Base-by-base conservation (phyloP, 2,329 filamentous ascomycete species). In the Fusarium redolens region DNA sequence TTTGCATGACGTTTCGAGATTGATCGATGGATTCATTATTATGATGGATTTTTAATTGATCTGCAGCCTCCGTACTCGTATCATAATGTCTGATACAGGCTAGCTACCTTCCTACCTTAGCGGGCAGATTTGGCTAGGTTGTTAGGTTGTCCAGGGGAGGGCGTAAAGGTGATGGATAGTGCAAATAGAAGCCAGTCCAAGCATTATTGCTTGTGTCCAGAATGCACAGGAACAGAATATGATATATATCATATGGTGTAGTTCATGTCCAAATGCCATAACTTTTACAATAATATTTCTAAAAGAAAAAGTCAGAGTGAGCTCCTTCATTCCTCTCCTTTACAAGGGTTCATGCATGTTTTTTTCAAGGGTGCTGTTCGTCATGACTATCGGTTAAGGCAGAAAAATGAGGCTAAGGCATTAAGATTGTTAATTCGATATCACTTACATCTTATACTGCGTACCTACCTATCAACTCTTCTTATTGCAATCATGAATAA, bases 361-460 rank as follows among this genome's bases (percentile, higher is more conserved):
- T 31, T 17, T 28, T 56, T 45, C 38, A 20, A 45, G 30, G 22
- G 33, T 48, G 18, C n/a, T 10, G 18, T 38, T 38, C 28, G 40
- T 33, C 30, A 40, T 47, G 37, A 59, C n/a, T 25, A 10, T 44
- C 64, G 64, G 64, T 35, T 67, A 67, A 67, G 64, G 64, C 62
- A 67, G 62, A 58, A 72, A 45, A 37, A n/a, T 10, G 14, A 62
- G 70, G 70, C 61, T 73, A 72, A 72, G 70, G 69, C 44, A 73
- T 56, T 33, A 59, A 52, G 10, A 30, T 35, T 38, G 43, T 40
- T n/a, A 22, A 47, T 28, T 40, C 33, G 18, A 20, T 54, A n/a
- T 40, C 50, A 40, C 48, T 52, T 28, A 28, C 22, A 50, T 33
- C 15, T 10, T 10, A 44, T 30, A 20, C 25, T n/a, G n/a, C 47